Percentiles rank a stretch among this genome's conserved stretches.
phyloP scores from a whole-genome alignment of 2,329 filamentous ascomycete genomes.

The Botrytis pseudocinerea region DNA sequence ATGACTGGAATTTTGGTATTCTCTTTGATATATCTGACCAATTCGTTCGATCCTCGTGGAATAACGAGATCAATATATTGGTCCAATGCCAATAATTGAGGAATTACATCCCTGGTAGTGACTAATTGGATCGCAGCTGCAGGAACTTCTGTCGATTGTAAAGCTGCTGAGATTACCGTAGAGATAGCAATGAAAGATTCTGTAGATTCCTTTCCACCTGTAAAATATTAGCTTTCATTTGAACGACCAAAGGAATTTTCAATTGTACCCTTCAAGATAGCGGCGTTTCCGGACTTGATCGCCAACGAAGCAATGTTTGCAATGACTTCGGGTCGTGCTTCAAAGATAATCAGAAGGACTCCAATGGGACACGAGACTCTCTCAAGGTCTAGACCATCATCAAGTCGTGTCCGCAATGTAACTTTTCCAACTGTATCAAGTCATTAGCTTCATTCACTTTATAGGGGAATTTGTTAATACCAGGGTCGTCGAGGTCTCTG shows the following conservation, averaged over 20 bases:
- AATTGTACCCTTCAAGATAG: conserved; percentile 78
- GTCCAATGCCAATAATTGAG: conserved; percentile 82
- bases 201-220: conserved; percentile 89
- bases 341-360: conserved; percentile 97
- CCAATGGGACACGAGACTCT: conserved; percentile 93
- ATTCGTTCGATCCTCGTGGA: conserved; percentile 57
- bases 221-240: conserved; percentile 7
- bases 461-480: conserved; percentile 47
- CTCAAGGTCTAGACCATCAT: conserved; percentile 82
- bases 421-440: conserved; percentile 70
- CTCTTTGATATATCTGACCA: conserved; percentile 72
- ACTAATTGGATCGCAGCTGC: conserved; percentile 90
- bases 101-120: conserved; percentile 86
- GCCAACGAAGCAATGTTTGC: conserved; percentile 95
- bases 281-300: conserved; percentile 95
- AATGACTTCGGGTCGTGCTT: conserved; percentile 95
- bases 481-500: conserved; percentile 77
- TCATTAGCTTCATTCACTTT: conserved; percentile 19
- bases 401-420: conserved; percentile 79
- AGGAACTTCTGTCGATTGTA: conserved; percentile 73
- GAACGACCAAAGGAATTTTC: neutral
- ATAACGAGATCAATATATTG: conserved; percentile 92
- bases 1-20: conserved; percentile 93
- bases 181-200: conserved; percentile 94
- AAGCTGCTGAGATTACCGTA: conserved; percentile 75